These are phyloP conservation scores for Alternaria tenuissima DNA, from an alignment of 2,329 filamentous ascomycete genomes.

Conservation along the genomic window DNA sequence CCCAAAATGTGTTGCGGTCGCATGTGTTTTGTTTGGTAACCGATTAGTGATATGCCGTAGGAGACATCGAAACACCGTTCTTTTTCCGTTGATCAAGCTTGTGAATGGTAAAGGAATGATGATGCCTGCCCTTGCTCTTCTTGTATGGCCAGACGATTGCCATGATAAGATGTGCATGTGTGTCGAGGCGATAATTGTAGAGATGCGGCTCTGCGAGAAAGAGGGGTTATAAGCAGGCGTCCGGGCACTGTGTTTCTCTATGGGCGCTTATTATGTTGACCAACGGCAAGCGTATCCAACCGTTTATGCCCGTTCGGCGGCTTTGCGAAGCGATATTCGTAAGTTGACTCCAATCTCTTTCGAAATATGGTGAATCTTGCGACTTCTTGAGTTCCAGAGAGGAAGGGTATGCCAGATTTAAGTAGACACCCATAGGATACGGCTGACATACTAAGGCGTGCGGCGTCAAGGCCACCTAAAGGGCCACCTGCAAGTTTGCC, in stretches of 20 bases:
- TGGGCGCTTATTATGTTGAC: constrained; percentile 24
- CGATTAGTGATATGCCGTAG: background rate
- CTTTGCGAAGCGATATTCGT: constrained; percentile 9
- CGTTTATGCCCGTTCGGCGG: constrained; percentile 7
- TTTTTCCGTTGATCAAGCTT: background rate
- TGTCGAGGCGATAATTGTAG: constrained; percentile 3
- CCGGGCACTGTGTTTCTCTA: constrained; percentile 13
- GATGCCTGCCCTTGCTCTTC: background rate
- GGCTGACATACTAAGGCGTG: constrained; percentile 22
- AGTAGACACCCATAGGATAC: constrained; percentile 24
- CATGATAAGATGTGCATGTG: constrained; percentile 21
- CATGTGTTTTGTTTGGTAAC: background rate
- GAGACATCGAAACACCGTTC: background rate
- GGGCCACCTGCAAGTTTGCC: constrained; percentile 29
- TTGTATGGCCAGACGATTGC: constrained; percentile 11
- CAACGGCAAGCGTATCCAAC: constrained; percentile 5
- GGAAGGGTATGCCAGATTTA: constrained; percentile 29
- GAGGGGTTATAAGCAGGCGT: constrained; percentile 29
- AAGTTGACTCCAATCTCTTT: constrained; percentile 8
- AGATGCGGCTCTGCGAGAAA: constrained; percentile 33
- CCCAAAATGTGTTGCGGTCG: background rate
- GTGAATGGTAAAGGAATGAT: background rate
- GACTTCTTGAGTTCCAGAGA: background rate
- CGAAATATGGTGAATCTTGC: background rate
- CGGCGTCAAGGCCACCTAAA: constrained; percentile 14